Percentiles rank a stretch among this genome's conserved stretches.
These are phyloP conservation scores for Talaromyces thailandensis DNA, from an alignment of 495 filamentous ascomycete species.

Conservation along the genomic window DNA sequence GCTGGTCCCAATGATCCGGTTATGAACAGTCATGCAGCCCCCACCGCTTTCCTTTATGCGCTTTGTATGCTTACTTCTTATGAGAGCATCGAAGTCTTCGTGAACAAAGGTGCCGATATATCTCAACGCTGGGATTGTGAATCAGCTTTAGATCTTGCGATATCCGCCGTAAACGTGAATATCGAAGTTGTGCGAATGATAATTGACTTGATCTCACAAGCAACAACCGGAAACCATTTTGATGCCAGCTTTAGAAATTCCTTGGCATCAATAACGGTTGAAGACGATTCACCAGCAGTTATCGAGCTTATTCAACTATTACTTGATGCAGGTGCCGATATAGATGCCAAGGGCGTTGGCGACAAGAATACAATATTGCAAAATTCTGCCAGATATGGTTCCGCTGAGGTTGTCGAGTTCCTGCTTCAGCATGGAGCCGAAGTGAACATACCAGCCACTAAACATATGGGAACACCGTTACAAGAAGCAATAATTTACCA, in stretches of 20 bases:
- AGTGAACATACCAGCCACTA: not conserved
- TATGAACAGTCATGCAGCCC: not conserved
- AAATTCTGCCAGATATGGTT: not conserved
- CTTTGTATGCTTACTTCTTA: not conserved
- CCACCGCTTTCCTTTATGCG: not conserved
- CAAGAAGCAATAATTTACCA: not conserved
- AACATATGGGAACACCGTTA: not conserved
- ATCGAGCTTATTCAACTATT: slow-evolving; percentile 6
- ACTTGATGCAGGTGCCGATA: slow-evolving; percentile 8
- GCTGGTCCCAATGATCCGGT: not conserved
- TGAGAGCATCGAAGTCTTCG: not conserved
- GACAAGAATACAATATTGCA: not conserved
- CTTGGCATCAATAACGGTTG: not conserved
- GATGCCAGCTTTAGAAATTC: not conserved
- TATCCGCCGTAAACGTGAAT: not conserved
- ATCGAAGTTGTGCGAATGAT: not conserved
- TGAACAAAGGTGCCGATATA: not conserved
- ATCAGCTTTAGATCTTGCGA: not conserved
- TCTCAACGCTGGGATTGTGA: not conserved
- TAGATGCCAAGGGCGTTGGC: slow-evolving; percentile 1
- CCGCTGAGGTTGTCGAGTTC: not conserved
- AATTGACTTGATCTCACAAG: not conserved
- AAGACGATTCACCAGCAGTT: slow-evolving; percentile 5
- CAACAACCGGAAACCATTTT: not conserved
- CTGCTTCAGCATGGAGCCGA: not conserved